A percentile compares a stretch with the other conserved stretches of the same genome.
Conservation (phyloP, 2,329 filamentous ascomycete genomes). For the Zymoseptoria brevis region DNA sequence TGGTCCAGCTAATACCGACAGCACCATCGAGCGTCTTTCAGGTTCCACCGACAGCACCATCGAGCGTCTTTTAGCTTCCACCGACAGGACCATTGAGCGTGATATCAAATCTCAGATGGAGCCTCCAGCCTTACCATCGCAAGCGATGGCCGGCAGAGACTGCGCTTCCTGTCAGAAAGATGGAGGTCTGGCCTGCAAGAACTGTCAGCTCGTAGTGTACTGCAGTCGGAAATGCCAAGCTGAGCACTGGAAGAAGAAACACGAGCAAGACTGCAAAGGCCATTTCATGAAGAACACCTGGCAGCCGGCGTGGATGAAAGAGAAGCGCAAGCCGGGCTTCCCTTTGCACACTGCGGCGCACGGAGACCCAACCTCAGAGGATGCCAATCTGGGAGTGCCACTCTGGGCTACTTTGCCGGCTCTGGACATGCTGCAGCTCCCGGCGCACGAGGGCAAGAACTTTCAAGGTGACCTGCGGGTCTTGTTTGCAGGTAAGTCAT, state of each 20-base stretch:
- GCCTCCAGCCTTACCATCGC: background rate
- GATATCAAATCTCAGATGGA: too few species aligned
- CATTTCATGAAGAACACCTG: constrained; percentile 20
- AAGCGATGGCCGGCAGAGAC: background rate
- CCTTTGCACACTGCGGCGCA: too few species aligned
- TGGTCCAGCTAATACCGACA: too few species aligned
- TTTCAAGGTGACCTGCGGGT: constrained; percentile 1
- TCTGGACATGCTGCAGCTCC: constrained; percentile 32
- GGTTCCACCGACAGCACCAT: too few species aligned
- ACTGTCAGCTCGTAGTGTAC: constrained; percentile 12
- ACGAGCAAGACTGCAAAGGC: constrained; percentile 26
- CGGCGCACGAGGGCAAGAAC: constrained; percentile 24
- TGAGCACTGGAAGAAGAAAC: constrained; percentile 20
- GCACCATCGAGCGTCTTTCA: too few species aligned
- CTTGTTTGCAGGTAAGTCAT: background rate
- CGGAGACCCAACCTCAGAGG: too few species aligned
- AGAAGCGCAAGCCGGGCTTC: constrained; percentile 21
- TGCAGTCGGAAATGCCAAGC: constrained; percentile 27
- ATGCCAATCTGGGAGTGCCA: background rate
- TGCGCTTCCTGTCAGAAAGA: background rate
- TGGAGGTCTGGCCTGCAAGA: background rate
- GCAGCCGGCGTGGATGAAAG: constrained; percentile 24
- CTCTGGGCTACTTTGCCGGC: constrained; percentile 39
- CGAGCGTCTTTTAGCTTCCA: too few species aligned
- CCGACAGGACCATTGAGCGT: too few species aligned